Conservation (phyloP, 805 yeast genomes). For the Schwanniomyces vanrijiae region DNA sequence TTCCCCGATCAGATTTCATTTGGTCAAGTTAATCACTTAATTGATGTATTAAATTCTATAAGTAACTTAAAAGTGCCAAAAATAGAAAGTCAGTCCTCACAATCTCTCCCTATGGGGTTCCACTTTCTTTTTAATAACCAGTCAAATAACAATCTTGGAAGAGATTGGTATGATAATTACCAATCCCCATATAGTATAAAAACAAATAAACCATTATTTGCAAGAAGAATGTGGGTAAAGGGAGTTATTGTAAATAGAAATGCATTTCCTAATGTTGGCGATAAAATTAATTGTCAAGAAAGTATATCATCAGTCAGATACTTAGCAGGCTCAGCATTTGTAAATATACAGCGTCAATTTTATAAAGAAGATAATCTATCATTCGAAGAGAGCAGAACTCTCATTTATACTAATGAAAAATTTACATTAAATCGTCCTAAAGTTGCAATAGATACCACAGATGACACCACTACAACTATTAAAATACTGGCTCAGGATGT, state of each 20-base stretch:
- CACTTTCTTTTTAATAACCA: constrained; percentile 73
- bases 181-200: constrained; percentile 56
- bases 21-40: constrained; percentile 19
- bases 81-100: background rate
- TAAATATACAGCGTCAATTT: constrained; percentile 55
- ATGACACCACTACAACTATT: background rate
- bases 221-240: constrained; percentile 76
- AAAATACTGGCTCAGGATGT: constrained; percentile 27
- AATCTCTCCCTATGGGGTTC: constrained; percentile 47
- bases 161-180: constrained; percentile 80
- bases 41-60: constrained; percentile 12
- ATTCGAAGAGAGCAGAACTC: constrained; percentile 52
- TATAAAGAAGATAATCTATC: constrained; percentile 23
- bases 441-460: background rate
- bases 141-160: constrained; percentile 44
- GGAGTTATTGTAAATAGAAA: constrained; percentile 53
- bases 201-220: constrained; percentile 30
- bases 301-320: constrained; percentile 40
- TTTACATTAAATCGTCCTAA: background rate
- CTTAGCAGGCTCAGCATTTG: constrained; percentile 42
- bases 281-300: constrained; percentile 55
- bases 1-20: constrained; percentile 19
- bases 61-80: constrained; percentile 5
- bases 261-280: constrained; percentile 22
- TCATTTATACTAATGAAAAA: constrained; percentile 55